Conservation (phyloP, 495 filamentous ascomycete species). For the Xylaria palmicola region DNA sequence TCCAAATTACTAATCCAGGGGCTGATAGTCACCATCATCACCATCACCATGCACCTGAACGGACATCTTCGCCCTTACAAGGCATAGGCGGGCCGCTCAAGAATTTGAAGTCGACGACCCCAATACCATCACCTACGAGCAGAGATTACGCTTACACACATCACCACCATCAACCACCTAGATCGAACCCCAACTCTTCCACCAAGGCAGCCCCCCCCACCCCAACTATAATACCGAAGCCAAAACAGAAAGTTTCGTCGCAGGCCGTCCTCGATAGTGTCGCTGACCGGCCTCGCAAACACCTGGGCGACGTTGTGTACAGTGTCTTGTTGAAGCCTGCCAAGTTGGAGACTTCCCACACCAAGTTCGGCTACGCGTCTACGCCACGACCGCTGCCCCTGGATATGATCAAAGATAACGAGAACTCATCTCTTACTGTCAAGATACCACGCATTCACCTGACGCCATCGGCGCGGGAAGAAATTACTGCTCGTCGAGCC, state of each 20-base stretch:
- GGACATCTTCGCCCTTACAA: slow-evolving; percentile 47
- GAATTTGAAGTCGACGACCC: slow-evolving; percentile 46
- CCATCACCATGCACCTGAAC: slow-evolving; percentile 70
- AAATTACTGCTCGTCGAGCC: slow-evolving; percentile 73
- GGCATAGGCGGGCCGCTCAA: slow-evolving; percentile 40
- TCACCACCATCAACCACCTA: slow-evolving; percentile 39
- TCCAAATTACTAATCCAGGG: slow-evolving; percentile 25
- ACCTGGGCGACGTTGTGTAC: slow-evolving; percentile 66
- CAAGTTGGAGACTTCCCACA: slow-evolving; percentile 43
- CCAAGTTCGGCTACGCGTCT: slow-evolving; percentile 65
- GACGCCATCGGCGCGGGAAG: slow-evolving; percentile 63
- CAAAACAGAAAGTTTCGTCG: slow-evolving; percentile 61
- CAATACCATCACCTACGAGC: slow-evolving; percentile 56
- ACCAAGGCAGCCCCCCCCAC: slow-evolving; percentile 35
- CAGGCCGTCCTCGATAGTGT: slow-evolving; percentile 68
- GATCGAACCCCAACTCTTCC: slow-evolving; percentile 33
- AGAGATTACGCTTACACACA: slow-evolving; percentile 46
- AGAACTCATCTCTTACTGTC: slow-evolving; percentile 88
- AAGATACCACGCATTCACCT: slow-evolving; percentile 82
- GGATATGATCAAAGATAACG: slow-evolving; percentile 69
- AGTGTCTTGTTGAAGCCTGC: slow-evolving; percentile 56
- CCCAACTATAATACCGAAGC: slow-evolving; percentile 53
- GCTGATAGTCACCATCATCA: slow-evolving; percentile 64
- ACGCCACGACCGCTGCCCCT: slow-evolving; percentile 71
- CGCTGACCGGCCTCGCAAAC: slow-evolving; percentile 67